Percentiles rank a stretch among this genome's conserved stretches.
Evolutionary conservation across 768 basidiomycete genomes (phyloP).

Genomic region (Mycena albidolilacea): DNA sequence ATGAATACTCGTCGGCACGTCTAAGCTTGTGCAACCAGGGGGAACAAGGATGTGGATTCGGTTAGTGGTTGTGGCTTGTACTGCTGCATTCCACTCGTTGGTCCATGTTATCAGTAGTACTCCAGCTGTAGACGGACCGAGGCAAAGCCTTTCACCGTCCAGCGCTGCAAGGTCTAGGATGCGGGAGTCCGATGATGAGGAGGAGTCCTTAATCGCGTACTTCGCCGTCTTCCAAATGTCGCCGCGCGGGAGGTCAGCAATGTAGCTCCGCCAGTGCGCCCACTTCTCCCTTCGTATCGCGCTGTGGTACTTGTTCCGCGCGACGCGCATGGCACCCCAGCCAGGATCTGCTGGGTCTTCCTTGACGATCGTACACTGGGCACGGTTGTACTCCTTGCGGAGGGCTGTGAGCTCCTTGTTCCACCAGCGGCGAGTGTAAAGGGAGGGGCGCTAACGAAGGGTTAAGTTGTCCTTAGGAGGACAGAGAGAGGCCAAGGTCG

Average conservation of each 20-base stretch:
- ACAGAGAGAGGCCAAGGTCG: too few relatives aligned
- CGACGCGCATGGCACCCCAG: background rate
- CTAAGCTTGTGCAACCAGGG: too few relatives aligned
- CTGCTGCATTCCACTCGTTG: too few relatives aligned
- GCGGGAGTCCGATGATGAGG: background rate
- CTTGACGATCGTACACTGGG: conserved; percentile 10
- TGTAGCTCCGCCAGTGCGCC: background rate
- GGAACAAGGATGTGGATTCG: too few relatives aligned
- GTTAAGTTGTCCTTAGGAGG: too few relatives aligned
- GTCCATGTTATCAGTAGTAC: too few relatives aligned
- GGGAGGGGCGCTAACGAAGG: too few relatives aligned
- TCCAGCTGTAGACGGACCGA: too few relatives aligned
- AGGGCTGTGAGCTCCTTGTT: background rate
- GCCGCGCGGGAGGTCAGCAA: background rate
- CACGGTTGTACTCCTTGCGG: background rate
- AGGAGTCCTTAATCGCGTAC: background rate
- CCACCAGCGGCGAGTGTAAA: conserved; percentile 1
- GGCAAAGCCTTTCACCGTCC: too few relatives aligned
- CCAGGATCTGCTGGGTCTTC: conserved; percentile 8
- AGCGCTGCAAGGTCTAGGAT: background rate
- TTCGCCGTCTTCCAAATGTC: conserved; percentile 16
- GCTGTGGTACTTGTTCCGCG: conserved; percentile 15
- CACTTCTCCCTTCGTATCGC: background rate
- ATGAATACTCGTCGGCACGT: too few relatives aligned
- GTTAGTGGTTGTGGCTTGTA: too few relatives aligned